A percentile compares a stretch with the other conserved stretches of the same genome.
Conservation (phyloP, 1,139 yeast species). For the Candida glucosophila region DNA sequence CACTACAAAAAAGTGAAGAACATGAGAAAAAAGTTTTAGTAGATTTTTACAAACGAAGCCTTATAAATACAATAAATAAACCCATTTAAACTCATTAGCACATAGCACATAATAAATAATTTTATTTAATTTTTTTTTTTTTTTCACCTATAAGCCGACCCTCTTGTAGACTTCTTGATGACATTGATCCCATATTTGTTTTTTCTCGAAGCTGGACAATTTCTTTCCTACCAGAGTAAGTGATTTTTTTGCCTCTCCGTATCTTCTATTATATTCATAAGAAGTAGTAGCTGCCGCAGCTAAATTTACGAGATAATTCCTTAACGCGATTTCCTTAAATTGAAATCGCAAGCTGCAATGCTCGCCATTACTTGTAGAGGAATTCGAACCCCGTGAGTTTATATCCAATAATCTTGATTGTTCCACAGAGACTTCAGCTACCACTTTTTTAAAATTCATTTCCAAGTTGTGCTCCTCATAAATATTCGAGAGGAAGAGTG, state of each 20-base stretch:
- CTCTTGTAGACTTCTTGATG: slow-evolving; percentile 40
- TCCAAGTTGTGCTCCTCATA: slow-evolving; percentile 44
- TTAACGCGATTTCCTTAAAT: slow-evolving; percentile 38
- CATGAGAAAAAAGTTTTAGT: slow-evolving; percentile 46
- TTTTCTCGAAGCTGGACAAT: slow-evolving; percentile 34
- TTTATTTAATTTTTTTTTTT: not conserved
- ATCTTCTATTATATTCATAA: slow-evolving; percentile 36
- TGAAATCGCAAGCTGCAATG: slow-evolving; percentile 26
- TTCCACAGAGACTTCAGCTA: slow-evolving; percentile 44
- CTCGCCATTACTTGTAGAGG: slow-evolving; percentile 23
- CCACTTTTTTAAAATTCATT: slow-evolving; percentile 34
- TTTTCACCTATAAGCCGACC: slow-evolving; percentile 33
- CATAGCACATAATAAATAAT: slow-evolving; percentile 1
- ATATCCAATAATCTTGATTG: slow-evolving; percentile 40
- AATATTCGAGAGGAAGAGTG: slow-evolving; percentile 32
- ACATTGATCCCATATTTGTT: slow-evolving; percentile 41
- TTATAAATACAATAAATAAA: not conserved
- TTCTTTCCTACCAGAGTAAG: slow-evolving; percentile 23
- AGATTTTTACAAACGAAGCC: not conserved
- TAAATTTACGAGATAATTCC: slow-evolving; percentile 42
- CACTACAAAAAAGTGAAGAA: slow-evolving; percentile 60
- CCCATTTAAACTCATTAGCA: not conserved
- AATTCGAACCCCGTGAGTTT: slow-evolving; percentile 15
- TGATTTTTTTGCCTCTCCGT: slow-evolving; percentile 24
- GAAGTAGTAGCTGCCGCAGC: slow-evolving; percentile 52